Base-by-base conservation (phyloP, 2,329 filamentous ascomycete species). In the Penicillium sp. region DNA sequence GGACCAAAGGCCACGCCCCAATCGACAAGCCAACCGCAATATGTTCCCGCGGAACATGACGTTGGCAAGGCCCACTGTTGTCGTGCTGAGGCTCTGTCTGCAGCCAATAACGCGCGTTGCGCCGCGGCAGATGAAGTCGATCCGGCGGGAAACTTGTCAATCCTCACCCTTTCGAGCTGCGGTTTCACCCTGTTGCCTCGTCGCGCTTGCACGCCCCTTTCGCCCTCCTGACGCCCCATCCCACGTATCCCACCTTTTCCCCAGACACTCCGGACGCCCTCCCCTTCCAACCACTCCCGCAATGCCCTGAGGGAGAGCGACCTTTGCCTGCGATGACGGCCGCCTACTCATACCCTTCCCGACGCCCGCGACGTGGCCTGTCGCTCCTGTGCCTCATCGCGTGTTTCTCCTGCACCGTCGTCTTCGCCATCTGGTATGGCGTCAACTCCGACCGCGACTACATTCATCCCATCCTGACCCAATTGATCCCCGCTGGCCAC, bases 401-500 rank as follows among this genome's bases (percentile, higher is more conserved):
- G n/a, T 35, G 54, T 11, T 15, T 61, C 14, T 47, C 25, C 27
- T 45, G 51, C 33, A 36, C 38, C 23, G 38, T 44, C 28, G 47
- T 57, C 26, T 10, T 59, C 29, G 29, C 50, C 36, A 53, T 62
- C 28, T 63, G 60, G 60, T 62, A 56, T 52, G 47, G 59, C 48
- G 57, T 67, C 51, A 66, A 66, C 49, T 60, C 64, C 3, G 63
- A 68, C 33, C 44, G 55, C 32, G 55, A 64, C 20, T 63, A 64
- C 16, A 54, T 66, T 14, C 60, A 62, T 26, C 64, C 63, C 1
- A 31, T 66, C 18, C 50, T 68, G 33, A 67, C 60, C 4, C 64
- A 68, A 31, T 41, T 67, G 7, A 64, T 68, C 34, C 64, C 64
- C 33, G 64, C 64, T 7, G 64, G 65, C 9, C 63, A 68, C 40